Evolutionary conservation across 495 filamentous ascomycete genomes (phyloP).

Genomic region (Hypoxylon rickii): DNA sequence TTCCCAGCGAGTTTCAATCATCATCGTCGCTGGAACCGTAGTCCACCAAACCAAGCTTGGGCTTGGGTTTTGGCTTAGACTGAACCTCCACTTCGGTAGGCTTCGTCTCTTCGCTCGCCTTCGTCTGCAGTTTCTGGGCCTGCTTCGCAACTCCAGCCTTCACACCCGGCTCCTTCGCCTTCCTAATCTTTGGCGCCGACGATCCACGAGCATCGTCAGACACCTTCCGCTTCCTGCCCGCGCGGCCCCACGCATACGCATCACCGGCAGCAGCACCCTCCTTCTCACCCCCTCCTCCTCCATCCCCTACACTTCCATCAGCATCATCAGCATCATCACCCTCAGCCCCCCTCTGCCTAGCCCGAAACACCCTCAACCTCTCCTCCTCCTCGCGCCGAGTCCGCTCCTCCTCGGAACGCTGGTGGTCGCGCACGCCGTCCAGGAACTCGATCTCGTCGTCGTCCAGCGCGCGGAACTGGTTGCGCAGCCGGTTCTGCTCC

Average conservation of each 20-base stretch:
- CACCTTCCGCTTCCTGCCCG: no score
- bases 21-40: slow-evolving; percentile 43
- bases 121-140: no score
- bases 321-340: slow-evolving; percentile 21
- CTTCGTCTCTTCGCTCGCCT: no score
- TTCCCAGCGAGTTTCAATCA: slow-evolving; percentile 24
- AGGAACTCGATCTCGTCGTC: slow-evolving; percentile 94
- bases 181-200: neutral
- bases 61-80: slow-evolving; percentile 22
- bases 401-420: slow-evolving; percentile 70
- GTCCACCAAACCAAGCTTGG: slow-evolving; percentile 36
- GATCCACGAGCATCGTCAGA: no score
- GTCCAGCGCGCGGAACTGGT: slow-evolving; percentile 93
- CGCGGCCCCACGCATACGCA: no score
- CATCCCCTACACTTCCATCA: slow-evolving; percentile 2
- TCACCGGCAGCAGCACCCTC: neutral
- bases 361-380: slow-evolving; percentile 71
- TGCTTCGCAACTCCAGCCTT: no score
- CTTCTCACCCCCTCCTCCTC: neutral
- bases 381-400: slow-evolving; percentile 76
- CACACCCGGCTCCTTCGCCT: neutral
- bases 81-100: no score
- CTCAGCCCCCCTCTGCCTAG: slow-evolving; percentile 53
- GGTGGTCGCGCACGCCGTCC: slow-evolving; percentile 73
- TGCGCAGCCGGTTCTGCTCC: slow-evolving; percentile 81